Percentiles rank a stretch among this genome's conserved stretches.
These are phyloP conservation scores for Apiospora hydei DNA, from an alignment of 2,329 filamentous ascomycete genomes.

Conservation along the genomic window DNA sequence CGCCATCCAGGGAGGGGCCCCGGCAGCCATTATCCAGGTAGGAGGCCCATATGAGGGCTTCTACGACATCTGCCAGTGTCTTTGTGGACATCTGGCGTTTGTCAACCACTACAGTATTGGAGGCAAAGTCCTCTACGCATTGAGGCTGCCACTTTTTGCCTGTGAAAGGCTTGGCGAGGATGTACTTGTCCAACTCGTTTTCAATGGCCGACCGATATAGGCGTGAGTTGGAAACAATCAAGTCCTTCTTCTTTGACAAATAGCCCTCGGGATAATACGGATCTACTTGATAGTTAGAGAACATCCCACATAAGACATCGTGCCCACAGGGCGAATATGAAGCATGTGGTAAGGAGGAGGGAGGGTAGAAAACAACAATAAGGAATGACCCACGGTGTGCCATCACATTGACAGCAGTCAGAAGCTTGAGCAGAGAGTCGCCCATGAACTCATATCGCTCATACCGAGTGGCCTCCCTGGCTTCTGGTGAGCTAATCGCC, in stretches of 20 bases:
- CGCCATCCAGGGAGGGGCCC: constrained; percentile 74
- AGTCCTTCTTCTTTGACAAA: constrained; percentile 72
- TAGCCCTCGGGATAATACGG: constrained; percentile 78
- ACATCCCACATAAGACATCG: background rate
- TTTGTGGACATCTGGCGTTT: constrained; percentile 64
- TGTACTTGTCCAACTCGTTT: constrained; percentile 73
- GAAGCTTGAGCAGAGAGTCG: constrained; percentile 82
- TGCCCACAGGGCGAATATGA: too few species aligned
- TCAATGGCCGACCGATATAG: constrained; percentile 71
- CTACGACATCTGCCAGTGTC: constrained; percentile 84
- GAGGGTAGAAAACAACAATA: background rate
- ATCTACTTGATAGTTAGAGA: constrained; percentile 48
- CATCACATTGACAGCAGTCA: constrained; percentile 70
- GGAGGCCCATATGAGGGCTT: constrained; percentile 81
- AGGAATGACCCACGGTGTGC: constrained; percentile 53
- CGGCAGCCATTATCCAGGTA: constrained; percentile 68
- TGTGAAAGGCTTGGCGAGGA: constrained; percentile 73
- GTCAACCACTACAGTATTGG: constrained; percentile 19
- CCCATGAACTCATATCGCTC: constrained; percentile 88
- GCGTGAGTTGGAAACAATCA: constrained; percentile 76
- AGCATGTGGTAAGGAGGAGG: background rate
- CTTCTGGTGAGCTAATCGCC: constrained; percentile 73
- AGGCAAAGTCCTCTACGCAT: constrained; percentile 57
- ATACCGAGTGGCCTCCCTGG: constrained; percentile 71
- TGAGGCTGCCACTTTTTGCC: constrained; percentile 75